phyloP scores from a whole-genome alignment of 163 green algal genomes.

The Chloroidium sp. region DNA sequence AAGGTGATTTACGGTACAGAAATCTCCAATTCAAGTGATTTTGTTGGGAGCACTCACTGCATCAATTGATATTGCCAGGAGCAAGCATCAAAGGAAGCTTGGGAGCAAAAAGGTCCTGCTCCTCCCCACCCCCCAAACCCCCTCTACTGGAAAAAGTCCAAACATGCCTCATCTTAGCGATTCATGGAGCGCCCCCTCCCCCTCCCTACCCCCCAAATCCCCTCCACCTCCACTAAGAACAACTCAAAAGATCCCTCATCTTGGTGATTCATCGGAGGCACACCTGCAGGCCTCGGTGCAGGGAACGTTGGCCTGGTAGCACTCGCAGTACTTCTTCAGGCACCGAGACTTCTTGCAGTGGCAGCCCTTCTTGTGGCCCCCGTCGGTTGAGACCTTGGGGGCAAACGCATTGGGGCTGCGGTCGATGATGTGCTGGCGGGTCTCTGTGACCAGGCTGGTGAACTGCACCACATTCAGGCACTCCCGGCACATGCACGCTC shows the following conservation, averaged over 20 bases:
- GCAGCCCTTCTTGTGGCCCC: conserved; percentile 46
- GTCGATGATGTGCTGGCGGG: background rate
- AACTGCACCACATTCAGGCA: background rate
- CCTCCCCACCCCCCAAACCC: no score
- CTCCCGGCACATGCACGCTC: background rate
- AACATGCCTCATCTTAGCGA: no score
- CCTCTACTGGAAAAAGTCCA: no score
- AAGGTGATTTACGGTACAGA: no score
- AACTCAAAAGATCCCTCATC: background rate
- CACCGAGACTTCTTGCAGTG: conserved; percentile 95
- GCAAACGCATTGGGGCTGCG: background rate
- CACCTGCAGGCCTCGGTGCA: conserved; percentile 30
- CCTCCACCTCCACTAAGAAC: background rate
- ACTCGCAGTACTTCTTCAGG: conserved; percentile 94
- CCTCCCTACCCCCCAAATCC: no score
- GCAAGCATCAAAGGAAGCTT: no score
- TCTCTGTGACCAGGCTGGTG: background rate
- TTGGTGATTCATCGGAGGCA: background rate
- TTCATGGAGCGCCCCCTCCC: no score
- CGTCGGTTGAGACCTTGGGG: background rate
- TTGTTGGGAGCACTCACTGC: no score
- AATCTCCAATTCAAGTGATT: no score
- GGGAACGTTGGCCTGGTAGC: conserved; percentile 60
- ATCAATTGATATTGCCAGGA: no score
- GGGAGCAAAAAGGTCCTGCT: no score